Percentiles rank a stretch among this genome's conserved stretches.
These are phyloP conservation scores for Xylariales sp. DNA, from an alignment of 2,329 filamentous ascomycete species.

Conservation along the genomic window DNA sequence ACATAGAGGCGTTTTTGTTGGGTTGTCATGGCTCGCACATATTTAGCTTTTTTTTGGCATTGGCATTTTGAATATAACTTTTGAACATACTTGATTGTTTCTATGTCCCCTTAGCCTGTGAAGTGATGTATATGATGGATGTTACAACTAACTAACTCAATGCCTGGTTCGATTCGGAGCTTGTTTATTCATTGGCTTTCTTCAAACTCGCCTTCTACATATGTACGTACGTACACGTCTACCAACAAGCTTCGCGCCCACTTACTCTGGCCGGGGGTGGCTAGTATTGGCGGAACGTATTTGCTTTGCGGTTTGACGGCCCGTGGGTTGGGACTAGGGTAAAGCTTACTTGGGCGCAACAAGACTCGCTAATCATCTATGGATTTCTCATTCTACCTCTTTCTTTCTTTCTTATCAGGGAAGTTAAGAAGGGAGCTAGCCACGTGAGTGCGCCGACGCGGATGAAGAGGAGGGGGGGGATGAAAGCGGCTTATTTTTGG, in stretches of 20 bases:
- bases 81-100: neutral
- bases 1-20: slow-evolving; percentile 34
- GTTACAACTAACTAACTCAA: too few relatives aligned
- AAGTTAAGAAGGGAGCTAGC: neutral
- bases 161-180: too few relatives aligned
- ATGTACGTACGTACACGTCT: neutral
- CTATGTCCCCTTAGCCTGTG: neutral
- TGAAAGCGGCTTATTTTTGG: neutral
- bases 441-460: neutral
- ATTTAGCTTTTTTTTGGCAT: neutral
- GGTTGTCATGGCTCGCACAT: slow-evolving; percentile 17
- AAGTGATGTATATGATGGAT: too few relatives aligned
- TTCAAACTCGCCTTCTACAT: too few relatives aligned
- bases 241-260: neutral
- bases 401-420: neutral
- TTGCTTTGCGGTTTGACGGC: neutral
- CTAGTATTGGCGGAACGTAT: too few relatives aligned
- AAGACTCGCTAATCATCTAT: neutral
- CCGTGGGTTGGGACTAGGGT: too few relatives aligned
- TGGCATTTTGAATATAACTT: slow-evolving; percentile 24
- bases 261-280: neutral
- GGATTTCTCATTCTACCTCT: neutral
- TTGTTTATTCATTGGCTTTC: too few relatives aligned
- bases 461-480: neutral
- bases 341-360: neutral